Evolutionary conservation across 2,329 filamentous ascomycete genomes (phyloP), one percentile per base, ranked within the genome.

Genomic region (Colletotrichum graminicola): DNA sequence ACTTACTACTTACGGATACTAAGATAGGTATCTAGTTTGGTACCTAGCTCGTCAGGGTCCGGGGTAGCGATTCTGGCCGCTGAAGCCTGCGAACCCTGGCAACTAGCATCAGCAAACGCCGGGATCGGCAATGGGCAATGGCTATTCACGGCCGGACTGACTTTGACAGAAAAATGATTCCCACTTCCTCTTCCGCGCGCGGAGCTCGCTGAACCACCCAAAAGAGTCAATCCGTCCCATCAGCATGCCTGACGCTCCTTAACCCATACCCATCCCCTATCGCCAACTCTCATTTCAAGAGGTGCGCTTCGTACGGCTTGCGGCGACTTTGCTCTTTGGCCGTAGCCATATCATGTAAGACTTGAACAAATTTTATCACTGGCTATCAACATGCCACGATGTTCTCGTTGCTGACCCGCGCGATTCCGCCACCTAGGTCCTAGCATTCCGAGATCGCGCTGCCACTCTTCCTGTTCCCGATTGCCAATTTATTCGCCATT

Each of bases 371-470:
- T 5, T 21, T 21, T 18, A 45, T 29, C 41, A 49, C 68, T 66
- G 65, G 55, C 52, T 47, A 32, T 45, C n/a, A 43, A 8, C 45
- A 32, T 60, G 43, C 43, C 70, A 51, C 36, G 29, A 56, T 57
- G 57, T 41, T 60, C 26, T 51, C 23, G 34, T 67, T 74, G 73
- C 74, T 76, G 73, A 75, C 74, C 68, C 71, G 73, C 74, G 73
- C 74, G 73, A 61, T 61, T 60, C 62, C 41, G 45, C 66, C 43
- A 47, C 45, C 26, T 32, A 73, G 71, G 57, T 60, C 45, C 62
- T 66, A 66, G 47, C 47, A 32, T 61, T 65, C 43, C 60, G 49
- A 71, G 29, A 65, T 65, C 62, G 47, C 68, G 57, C 56, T 36
- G 32, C 63, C 59, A 36, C 60, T 68, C 68, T 52, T 63, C 59